Conservation (phyloP, 139 green algal genomes). For the Auxenochlorella pyrenoidosa region DNA sequence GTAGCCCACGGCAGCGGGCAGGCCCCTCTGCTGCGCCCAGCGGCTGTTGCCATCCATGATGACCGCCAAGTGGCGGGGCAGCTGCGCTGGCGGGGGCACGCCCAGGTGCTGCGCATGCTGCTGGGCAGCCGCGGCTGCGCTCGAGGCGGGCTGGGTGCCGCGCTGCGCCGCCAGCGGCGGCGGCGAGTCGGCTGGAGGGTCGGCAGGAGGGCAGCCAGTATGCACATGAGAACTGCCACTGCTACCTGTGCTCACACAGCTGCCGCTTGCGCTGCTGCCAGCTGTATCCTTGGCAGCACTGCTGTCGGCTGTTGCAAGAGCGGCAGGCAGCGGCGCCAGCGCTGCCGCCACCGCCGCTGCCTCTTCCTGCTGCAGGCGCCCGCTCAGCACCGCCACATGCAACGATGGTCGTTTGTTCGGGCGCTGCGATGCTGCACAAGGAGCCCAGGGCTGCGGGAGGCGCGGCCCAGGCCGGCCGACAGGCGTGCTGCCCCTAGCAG, state of each 20-base stretch:
- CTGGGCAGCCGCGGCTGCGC: background rate
- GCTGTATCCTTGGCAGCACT: background rate
- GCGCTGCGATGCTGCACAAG: too few relatives aligned
- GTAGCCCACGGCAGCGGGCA: slow-evolving; percentile 53
- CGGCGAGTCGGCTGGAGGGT: background rate
- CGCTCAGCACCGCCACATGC: background rate
- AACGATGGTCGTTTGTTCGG: background rate
- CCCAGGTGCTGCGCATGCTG: background rate
- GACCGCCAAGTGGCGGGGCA: slow-evolving; percentile 16
- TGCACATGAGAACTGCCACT: background rate
- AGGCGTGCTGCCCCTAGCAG: too few relatives aligned
- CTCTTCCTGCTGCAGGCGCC: background rate
- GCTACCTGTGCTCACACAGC: background rate
- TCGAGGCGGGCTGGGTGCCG: background rate
- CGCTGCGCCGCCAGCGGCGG: background rate
- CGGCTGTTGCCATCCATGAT: slow-evolving; percentile 85
- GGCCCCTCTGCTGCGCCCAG: slow-evolving; percentile 55
- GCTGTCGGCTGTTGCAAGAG: background rate
- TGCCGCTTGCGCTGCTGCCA: background rate
- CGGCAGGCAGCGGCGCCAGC: background rate
- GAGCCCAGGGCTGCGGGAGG: too few relatives aligned
- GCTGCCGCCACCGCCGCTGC: background rate
- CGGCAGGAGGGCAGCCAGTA: background rate
- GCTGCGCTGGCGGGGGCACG: background rate
- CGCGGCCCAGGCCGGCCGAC: too few relatives aligned